Conservation (phyloP, 805 yeast genomes). For the Wickerhamiella spandovensis region DNA sequence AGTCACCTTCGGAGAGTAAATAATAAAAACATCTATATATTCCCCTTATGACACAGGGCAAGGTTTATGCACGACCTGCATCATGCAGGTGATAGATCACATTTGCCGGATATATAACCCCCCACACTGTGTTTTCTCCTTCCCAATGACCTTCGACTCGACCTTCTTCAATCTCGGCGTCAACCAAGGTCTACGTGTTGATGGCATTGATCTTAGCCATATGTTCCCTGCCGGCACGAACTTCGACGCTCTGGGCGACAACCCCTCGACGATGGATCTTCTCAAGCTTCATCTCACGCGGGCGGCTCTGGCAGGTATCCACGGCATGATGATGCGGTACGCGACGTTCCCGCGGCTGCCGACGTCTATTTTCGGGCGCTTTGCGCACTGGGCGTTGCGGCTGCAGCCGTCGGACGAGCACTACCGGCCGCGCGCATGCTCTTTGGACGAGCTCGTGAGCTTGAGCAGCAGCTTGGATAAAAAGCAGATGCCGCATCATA, state of each 20-base stretch:
- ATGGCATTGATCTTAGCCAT: not conserved
- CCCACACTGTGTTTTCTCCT: not conserved
- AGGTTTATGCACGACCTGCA: not conserved
- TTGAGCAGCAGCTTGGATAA: not conserved
- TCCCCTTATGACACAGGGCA: not conserved
- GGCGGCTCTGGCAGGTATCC: not conserved
- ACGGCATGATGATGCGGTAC: not conserved
- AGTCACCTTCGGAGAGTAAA: no score
- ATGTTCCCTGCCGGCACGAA: slow-evolving; percentile 4
- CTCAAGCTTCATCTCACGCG: slow-evolving; percentile 1
- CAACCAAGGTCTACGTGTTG: not conserved
- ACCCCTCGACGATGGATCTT: not conserved
- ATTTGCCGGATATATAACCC: not conserved
- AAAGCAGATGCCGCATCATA: not conserved
- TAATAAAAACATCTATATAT: no score
- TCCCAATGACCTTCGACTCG: not conserved
- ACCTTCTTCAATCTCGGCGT: not conserved
- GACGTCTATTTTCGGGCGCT: not conserved
- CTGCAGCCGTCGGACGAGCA: not conserved
- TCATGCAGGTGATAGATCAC: not conserved
- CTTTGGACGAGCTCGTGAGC: not conserved
- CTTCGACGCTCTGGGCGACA: not conserved
- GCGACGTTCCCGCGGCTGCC: not conserved
- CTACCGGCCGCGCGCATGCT: not conserved
- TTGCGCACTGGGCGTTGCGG: not conserved